Conservation (phyloP, 768 basidiomycete species). For the Naganishia randhawae region DNA sequence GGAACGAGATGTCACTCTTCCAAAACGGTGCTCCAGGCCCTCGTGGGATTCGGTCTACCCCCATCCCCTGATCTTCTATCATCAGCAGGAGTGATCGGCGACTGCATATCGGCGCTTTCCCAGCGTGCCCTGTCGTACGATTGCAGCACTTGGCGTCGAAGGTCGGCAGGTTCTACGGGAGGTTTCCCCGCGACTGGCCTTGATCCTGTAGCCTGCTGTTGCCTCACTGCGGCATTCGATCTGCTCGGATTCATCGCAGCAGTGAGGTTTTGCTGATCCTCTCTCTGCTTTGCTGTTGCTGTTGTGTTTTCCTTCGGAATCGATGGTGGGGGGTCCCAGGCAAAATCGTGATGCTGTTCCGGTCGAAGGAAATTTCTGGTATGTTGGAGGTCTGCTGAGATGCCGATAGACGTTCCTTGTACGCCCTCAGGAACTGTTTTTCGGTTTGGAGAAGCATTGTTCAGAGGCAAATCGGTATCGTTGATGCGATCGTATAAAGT, state of each 20-base stretch:
- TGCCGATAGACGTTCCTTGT: background rate
- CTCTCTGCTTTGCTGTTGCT: background rate
- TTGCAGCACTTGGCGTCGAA: constrained; percentile 4
- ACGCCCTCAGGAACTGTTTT: background rate
- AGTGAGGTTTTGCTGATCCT: background rate
- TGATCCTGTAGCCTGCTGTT: background rate
- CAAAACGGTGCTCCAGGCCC: constrained; percentile 8
- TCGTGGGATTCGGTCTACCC: background rate
- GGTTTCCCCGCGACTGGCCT: too few relatives aligned
- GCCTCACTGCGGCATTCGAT: background rate
- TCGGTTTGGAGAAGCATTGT: background rate
- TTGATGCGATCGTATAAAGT: background rate
- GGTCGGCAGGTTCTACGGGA: background rate
- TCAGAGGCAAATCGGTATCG: background rate
- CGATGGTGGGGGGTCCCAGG: background rate
- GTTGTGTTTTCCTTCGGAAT: background rate
- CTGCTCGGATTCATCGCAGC: background rate
- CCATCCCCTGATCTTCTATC: background rate
- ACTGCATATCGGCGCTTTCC: background rate
- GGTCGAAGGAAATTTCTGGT: constrained; percentile 10
- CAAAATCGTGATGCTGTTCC: constrained; percentile 7
- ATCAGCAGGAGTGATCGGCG: constrained; percentile 5
- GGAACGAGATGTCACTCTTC: background rate
- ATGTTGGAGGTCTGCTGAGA: constrained; percentile 3
- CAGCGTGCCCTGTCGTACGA: constrained; percentile 1